Conservation (phyloP, 2,329 filamentous ascomycete genomes). For the Lasiodiplodia theobromae region DNA sequence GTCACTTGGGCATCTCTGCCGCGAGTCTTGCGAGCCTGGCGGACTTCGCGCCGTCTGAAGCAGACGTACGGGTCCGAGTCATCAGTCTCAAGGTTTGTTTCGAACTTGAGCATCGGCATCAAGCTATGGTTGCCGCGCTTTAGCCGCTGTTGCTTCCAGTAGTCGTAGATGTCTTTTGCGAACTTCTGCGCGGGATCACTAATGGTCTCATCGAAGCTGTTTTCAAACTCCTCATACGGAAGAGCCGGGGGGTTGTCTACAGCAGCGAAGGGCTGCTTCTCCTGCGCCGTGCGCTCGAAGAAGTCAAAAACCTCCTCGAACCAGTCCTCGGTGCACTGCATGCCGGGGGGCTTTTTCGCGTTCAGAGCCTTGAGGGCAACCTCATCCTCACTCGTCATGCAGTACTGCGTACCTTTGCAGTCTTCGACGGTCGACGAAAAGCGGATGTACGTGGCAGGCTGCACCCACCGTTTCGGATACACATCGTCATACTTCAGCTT, state of each 20-base stretch:
- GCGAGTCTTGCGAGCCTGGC: constrained; percentile 92
- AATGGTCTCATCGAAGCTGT: constrained; percentile 67
- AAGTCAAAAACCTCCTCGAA: constrained; percentile 96
- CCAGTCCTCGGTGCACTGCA: constrained; percentile 82
- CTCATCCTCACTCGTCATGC: constrained; percentile 92
- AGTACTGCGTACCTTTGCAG: constrained; percentile 87
- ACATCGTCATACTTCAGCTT: constrained; percentile 85
- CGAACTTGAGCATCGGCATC: constrained; percentile 85
- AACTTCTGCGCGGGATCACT: constrained; percentile 62
- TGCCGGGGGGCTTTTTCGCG: constrained; percentile 68
- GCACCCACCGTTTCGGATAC: constrained; percentile 79
- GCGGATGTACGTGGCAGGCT: constrained; percentile 92
- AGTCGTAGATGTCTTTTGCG: constrained; percentile 83
- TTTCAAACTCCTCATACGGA: constrained; percentile 64
- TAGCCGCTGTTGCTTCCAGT: constrained; percentile 80
- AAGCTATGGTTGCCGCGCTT: constrained; percentile 73
- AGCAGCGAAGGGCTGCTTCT: constrained; percentile 85
- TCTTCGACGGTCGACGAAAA: constrained; percentile 99
- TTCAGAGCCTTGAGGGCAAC: constrained; percentile 86
- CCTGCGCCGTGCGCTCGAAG: constrained; percentile 85
- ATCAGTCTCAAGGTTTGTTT: constrained; percentile 92
- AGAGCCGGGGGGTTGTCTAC: constrained; percentile 87
- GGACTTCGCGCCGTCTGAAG: constrained; percentile 92
- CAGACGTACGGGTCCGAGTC: constrained; percentile 98
- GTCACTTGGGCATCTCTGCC: constrained; percentile 92